Percentiles rank a stretch among this genome's conserved stretches.
Evolutionary conservation across 129 eudicot genomes (phyloP).

Genomic region (Flaveria trinervia): DNA sequence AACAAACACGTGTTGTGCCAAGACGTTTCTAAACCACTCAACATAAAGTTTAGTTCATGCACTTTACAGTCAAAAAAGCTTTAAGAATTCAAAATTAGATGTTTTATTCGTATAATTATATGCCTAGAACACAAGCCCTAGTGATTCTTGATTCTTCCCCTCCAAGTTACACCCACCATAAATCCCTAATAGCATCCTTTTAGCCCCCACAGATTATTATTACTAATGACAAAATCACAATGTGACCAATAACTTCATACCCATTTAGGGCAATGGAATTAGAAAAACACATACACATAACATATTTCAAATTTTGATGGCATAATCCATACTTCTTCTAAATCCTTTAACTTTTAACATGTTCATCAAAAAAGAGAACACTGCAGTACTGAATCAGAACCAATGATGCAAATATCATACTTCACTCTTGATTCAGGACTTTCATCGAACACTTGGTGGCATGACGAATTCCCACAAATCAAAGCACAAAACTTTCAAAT

Average conservation of each 20-base stretch:
- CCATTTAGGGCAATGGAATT: neutral
- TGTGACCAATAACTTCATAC: neutral
- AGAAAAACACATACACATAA: neutral
- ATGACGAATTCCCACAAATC: neutral
- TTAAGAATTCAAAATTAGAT: neutral
- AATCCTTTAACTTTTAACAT: neutral
- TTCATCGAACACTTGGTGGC: conserved; percentile 51
- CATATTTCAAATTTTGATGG: neutral
- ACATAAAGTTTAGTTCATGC: neutral
- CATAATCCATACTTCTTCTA: neutral
- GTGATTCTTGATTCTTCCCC: conserved; percentile 12
- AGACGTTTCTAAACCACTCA: neutral
- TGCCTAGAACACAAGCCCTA: conserved; percentile 3
- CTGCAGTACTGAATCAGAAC: neutral
- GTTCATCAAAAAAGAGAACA: neutral
- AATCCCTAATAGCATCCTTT: neutral
- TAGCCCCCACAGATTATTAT: neutral
- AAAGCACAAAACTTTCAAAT: neutral
- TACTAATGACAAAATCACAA: conserved; percentile 3
- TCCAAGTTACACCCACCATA: conserved; percentile 1
- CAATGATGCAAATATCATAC: neutral
- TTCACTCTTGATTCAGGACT: conserved; percentile 39
- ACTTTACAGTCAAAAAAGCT: neutral
- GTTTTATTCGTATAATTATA: conserved; percentile 7
- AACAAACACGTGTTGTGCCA: neutral